Evolutionary conservation across 192 early-diverging fungal genomes (phyloP).

Genomic region (Entrophospora sp.): DNA sequence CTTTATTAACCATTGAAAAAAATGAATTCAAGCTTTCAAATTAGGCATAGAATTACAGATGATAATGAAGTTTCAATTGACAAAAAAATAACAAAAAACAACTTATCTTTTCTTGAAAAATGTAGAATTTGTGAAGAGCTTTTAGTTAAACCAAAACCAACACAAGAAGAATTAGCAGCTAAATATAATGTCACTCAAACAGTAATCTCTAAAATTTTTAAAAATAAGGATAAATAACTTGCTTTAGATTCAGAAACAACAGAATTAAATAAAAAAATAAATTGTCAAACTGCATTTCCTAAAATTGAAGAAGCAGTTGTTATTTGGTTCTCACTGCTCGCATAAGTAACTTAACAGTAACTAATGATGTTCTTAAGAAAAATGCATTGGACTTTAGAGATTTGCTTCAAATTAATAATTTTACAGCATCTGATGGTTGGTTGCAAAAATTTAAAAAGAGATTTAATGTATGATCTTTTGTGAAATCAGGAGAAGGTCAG

Average conservation of each 20-base stretch:
- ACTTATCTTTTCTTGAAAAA: no score
- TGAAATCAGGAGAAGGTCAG: not conserved
- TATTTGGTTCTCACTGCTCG: not conserved
- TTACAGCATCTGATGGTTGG: not conserved
- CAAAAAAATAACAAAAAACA: no score
- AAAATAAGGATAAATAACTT: not conserved
- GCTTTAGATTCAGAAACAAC: not conserved
- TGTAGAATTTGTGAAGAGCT: no score
- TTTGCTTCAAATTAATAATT: not conserved
- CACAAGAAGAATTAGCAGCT: not conserved
- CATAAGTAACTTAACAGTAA: not conserved
- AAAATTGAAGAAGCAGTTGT: not conserved
- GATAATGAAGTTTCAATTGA: no score
- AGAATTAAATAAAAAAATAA: not conserved
- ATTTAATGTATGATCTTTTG: not conserved
- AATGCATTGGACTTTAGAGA: not conserved
- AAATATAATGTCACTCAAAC: not conserved
- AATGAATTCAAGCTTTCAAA: no score
- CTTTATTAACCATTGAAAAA: no score
- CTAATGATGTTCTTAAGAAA: not conserved
- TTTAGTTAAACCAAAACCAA: slow-evolving; percentile 8
- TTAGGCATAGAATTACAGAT: no score
- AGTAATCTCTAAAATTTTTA: not conserved
- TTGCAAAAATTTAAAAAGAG: not conserved
- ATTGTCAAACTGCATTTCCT: not conserved